Conservation (phyloP, 768 basidiomycete genomes). For the Macrolepiota fuliginosa region DNA sequence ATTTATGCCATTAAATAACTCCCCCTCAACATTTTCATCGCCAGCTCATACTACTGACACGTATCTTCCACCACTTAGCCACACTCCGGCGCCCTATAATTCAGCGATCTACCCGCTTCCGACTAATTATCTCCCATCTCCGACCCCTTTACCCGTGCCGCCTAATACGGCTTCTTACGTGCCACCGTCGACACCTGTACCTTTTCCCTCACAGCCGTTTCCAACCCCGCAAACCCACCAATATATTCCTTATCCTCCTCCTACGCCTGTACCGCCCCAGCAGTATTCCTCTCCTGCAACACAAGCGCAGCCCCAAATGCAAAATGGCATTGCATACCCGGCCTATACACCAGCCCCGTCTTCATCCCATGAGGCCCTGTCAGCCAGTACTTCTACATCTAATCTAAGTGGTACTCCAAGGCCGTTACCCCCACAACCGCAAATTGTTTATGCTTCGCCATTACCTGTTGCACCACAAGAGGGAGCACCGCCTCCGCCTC, state of each 20-base stretch:
- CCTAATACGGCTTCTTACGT: slow-evolving; percentile 21
- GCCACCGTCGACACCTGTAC: slow-evolving; percentile 30
- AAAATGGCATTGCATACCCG: slow-evolving; percentile 2
- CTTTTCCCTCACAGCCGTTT: slow-evolving; percentile 37
- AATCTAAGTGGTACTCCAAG: slow-evolving; percentile 13
- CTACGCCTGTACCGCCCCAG: slow-evolving; percentile 35
- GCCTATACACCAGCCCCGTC: slow-evolving; percentile 26
- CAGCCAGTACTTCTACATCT: slow-evolving; percentile 16
- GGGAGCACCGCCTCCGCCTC: slow-evolving; percentile 30
- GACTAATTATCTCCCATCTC: slow-evolving; percentile 23
- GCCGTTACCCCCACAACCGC: slow-evolving; percentile 27
- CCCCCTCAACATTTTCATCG: slow-evolving; percentile 32
- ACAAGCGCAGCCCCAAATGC: slow-evolving; percentile 22
- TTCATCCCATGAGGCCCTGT: slow-evolving; percentile 29
- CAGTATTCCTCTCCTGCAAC: slow-evolving; percentile 34
- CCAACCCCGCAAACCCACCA: slow-evolving; percentile 28
- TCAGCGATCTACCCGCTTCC: slow-evolving; percentile 33
- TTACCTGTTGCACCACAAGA: slow-evolving; percentile 32
- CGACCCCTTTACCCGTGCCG: slow-evolving; percentile 29
- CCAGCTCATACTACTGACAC: slow-evolving; percentile 35
- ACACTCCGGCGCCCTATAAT: slow-evolving; percentile 37
- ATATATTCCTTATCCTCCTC: slow-evolving; percentile 35
- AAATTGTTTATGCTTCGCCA: slow-evolving; percentile 37
- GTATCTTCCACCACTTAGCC: slow-evolving; percentile 38
- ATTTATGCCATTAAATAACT: slow-evolving; percentile 54